Base-by-base conservation (phyloP, 2,329 filamentous ascomycete genomes). In the Pseudogymnoascus sp. region DNA sequence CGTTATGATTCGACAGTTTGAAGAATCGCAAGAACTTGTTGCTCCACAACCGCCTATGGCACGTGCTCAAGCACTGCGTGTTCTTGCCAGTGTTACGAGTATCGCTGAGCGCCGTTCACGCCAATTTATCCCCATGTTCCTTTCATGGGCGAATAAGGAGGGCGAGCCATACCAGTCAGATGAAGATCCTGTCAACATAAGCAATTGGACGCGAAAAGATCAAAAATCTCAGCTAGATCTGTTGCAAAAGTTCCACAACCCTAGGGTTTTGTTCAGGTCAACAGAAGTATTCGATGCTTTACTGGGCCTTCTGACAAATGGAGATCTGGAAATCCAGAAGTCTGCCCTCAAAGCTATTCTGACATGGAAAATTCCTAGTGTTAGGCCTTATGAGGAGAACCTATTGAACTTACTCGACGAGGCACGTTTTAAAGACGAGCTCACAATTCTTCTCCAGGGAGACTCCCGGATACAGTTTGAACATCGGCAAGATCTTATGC, bases 331-430 rank as follows among this genome's bases (percentile, higher is more conserved):
- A 68, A 85, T 96, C 14, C 95, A 99, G 74, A 93, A 89, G 68
- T 84, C 88, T 54, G 87, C 92, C 0, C 80, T 99, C 37, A 93
- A 92, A 73, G 90, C 89, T 7, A 84, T 99, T 6, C 80, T 97
- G 62, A 85, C 91, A 0, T 99, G 95, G 93, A 97, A 96, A 74
- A 84, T 89, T 64, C 81, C 87, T 1, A 86, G 83, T 7, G 80
- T 99, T 60, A 83, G 82, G 65, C 82, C 86, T 0, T 96, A 97
- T 71, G 86, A 92, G 70, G 92, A 97, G 69, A 91, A 93, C 69
- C 77, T 99, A 23, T 83, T 91, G 66, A 93, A 91, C 69, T 80
- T 99, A 1, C 83, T 97, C 7, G 95, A 99, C 68, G 95, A 97
- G 67, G 87, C 90, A 23, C 85, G 90, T 60, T 96, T 97, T 77